Base-by-base conservation (phyloP, 495 filamentous ascomycete genomes). In the Penicillium soppii region DNA sequence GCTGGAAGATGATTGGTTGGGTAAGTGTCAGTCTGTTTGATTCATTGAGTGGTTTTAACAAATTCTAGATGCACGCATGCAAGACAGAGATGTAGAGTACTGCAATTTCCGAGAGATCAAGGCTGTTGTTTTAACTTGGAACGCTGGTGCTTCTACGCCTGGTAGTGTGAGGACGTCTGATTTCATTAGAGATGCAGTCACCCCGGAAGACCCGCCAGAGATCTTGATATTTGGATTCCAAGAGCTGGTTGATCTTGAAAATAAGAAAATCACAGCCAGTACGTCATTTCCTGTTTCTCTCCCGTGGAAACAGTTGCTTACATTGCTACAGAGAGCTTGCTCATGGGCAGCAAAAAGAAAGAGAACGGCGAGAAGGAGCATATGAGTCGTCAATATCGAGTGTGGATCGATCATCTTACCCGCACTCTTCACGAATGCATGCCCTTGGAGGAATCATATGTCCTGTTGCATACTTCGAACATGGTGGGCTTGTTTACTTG, bases 201-300 rank as follows among this genome's bases (percentile, higher is more conserved):
- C 84, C 51, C 79, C 74, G 25, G 84, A 87, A 47, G 77, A 86
- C 43, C 84, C 86, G 7, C 90, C 94, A 0, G 94, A 97, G 57
- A 87, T 98, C 42, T 73, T 98, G 5, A 82, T 98, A 4, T 98
- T 97, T 78, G 94, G 94, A 8, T 98, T 98, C 66, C 94, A 98
- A 65, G 94, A 98, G 66, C 77, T 98, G 7, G 92, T 98, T 10
- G 95, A 98, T 60, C 73, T 98, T 12, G 94, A 98, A 62, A 90
- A 97, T 65, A 98, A 96, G 74, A 95, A 89, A 56, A 85, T 94
- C 52, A 97, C 92, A 47, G 94, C 94, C n/a, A 96, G 86, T 88
- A 68, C 58, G 84, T 82, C 37, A 26, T 45, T 5, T 3, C 13
- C 10, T 15, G 5, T 7, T 22, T 16, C 33, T 20, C 0, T 2